Percentiles rank a stretch among this genome's conserved stretches.
phyloP scores from a whole-genome alignment of 331 rosid genomes.

The Malus hybrid region DNA sequence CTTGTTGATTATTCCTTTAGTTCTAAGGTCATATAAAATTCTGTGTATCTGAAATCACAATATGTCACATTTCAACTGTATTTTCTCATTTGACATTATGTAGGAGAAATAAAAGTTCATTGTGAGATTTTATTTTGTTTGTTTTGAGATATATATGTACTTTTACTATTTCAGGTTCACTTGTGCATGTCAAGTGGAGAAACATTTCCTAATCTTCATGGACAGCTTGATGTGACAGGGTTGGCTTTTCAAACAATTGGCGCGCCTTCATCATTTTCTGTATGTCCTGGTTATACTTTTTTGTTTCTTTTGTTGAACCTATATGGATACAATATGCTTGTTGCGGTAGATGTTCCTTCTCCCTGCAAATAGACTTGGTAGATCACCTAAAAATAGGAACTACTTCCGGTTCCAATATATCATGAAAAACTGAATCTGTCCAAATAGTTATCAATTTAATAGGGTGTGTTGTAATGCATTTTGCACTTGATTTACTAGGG shows the following conservation, averaged over 20 bases:
- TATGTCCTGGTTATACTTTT: constrained; percentile 27
- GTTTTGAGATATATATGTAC: constrained; percentile 10
- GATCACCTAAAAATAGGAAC: neutral
- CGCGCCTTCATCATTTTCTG: constrained; percentile 79
- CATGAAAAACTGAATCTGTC: neutral
- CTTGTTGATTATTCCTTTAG: neutral
- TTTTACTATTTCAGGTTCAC: constrained; percentile 55
- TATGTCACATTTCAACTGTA: neutral
- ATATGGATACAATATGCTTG: neutral
- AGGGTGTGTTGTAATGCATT: neutral
- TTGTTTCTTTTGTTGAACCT: neutral
- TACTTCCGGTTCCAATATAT: neutral
- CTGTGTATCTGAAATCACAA: neutral
- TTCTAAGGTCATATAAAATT: neutral
- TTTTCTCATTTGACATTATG: neutral
- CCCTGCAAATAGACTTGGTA: neutral
- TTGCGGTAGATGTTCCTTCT: neutral
- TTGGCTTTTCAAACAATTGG: constrained; percentile 66
- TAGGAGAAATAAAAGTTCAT: neutral
- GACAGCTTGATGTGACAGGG: constrained; percentile 83
- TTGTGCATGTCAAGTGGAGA: constrained; percentile 88
- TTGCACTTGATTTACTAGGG: neutral
- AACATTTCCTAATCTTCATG: constrained; percentile 80
- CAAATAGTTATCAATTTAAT: neutral
- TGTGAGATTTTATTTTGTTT: neutral